Evolutionary conservation across 495 filamentous ascomycete genomes (phyloP).

Genomic region (Geoglossum glabrum): DNA sequence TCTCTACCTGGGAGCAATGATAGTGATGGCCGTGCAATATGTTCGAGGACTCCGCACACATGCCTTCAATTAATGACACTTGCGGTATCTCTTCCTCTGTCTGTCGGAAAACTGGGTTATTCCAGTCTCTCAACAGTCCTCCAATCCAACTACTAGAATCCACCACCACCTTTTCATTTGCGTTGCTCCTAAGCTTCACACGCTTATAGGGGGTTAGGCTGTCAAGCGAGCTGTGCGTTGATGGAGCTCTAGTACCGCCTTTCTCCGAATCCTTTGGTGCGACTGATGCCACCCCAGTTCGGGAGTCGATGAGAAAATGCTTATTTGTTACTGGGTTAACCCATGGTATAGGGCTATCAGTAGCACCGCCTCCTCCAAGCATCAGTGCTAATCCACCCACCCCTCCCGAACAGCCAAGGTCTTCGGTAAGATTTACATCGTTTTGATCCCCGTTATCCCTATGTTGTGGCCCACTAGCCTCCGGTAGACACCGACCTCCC

Average conservation of each 20-base stretch:
- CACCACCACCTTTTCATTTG: not conserved
- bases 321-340: not conserved
- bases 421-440: constrained; percentile 5
- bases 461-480: not conserved
- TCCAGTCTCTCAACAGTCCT: constrained; percentile 21
- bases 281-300: not conserved
- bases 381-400: not conserved
- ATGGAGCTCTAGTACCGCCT: not conserved
- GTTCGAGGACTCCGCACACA: constrained; percentile 6
- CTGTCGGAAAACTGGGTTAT: constrained; percentile 39
- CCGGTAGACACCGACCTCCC: not conserved
- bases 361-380: not conserved
- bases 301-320: not conserved
- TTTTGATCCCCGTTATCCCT: not conserved
- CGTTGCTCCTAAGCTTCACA: not conserved
- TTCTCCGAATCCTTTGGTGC: not conserved
- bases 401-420: constrained; percentile 5
- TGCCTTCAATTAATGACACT: constrained; percentile 12
- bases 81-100: constrained; percentile 30
- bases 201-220: not conserved
- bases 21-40: constrained; percentile 6
- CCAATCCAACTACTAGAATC: not conserved
- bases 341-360: not conserved
- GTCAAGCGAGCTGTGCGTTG: not conserved
- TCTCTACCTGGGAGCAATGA: constrained; percentile 11